Percentiles rank a stretch among this genome's conserved stretches.
phyloP scores from a whole-genome alignment of 106 monocot genomes.

The Phalaenopsis equestris region DNA sequence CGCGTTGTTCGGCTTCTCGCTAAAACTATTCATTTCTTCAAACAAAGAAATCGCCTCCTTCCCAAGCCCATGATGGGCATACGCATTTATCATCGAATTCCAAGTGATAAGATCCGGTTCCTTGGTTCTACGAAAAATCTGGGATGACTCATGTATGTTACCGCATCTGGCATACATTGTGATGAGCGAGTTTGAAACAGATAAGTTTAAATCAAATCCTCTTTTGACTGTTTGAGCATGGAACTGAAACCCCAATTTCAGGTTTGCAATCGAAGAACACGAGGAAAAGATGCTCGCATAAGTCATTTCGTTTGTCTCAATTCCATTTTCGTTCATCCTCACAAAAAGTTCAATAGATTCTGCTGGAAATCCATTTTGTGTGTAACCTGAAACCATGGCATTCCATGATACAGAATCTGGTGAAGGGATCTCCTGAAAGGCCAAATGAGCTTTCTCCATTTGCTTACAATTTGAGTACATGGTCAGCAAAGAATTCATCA shows the following conservation, averaged over 20 bases:
- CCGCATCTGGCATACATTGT: slow-evolving; percentile 38
- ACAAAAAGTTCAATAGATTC: slow-evolving; percentile 17
- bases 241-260: slow-evolving; percentile 23
- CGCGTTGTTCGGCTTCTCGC: slow-evolving; percentile 18
- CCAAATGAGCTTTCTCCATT: slow-evolving; percentile 14
- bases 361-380: slow-evolving; percentile 30
- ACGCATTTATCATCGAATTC: slow-evolving; percentile 31
- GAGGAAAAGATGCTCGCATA: slow-evolving; percentile 27
- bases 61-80: slow-evolving; percentile 23
- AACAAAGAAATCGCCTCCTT: slow-evolving; percentile 20
- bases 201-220: slow-evolving; percentile 13
- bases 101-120: slow-evolving; percentile 26
- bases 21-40: slow-evolving; percentile 17
- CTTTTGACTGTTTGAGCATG: slow-evolving; percentile 28
- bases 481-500: slow-evolving; percentile 37
- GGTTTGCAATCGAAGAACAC: slow-evolving; percentile 19
- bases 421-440: slow-evolving; percentile 24
- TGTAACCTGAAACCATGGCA: slow-evolving; percentile 35
- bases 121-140: slow-evolving; percentile 9
- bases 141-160: slow-evolving; percentile 11
- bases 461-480: slow-evolving; percentile 23
- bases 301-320: slow-evolving; percentile 28
- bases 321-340: slow-evolving; percentile 15
- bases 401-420: slow-evolving; percentile 37
- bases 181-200: slow-evolving; percentile 34